Conservation (phyloP, 352 stramenopile genomes). For the Pythium grandisporangium region DNA sequence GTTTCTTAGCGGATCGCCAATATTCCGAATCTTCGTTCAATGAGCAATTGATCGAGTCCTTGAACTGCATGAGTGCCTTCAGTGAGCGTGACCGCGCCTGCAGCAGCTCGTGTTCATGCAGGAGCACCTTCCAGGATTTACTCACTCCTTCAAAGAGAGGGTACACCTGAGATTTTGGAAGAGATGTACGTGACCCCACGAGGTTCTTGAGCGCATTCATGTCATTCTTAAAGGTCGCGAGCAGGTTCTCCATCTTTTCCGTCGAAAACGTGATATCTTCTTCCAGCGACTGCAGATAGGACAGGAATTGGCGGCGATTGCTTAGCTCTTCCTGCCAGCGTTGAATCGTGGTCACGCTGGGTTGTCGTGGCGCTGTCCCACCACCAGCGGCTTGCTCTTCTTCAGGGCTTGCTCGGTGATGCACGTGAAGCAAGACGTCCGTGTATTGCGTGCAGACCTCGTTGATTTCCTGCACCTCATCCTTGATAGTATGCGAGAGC, state of each 20-base stretch:
- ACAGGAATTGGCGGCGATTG: constrained; percentile 89
- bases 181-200: constrained; percentile 76
- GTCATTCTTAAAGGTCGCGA: constrained; percentile 61
- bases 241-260: constrained; percentile 70
- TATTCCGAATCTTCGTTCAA: constrained; percentile 46
- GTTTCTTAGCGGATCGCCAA: constrained; percentile 36
- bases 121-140: constrained; percentile 75
- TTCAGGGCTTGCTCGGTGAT: constrained; percentile 38
- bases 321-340: constrained; percentile 89
- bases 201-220: constrained; percentile 65
- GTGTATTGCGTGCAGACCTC: constrained; percentile 77
- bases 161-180: constrained; percentile 93
- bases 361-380: too few relatives aligned
- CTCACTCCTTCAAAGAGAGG: constrained; percentile 89
- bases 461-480: constrained; percentile 54
- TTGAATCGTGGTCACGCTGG: constrained; percentile 25
- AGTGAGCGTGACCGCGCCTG: constrained; percentile 57
- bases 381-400: constrained; percentile 10
- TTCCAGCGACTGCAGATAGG: constrained; percentile 87
- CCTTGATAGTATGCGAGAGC: constrained; percentile 36
- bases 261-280: constrained; percentile 84
- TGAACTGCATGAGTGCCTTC: constrained; percentile 64
- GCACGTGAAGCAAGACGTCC: constrained; percentile 64
- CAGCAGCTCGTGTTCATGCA: constrained; percentile 61
- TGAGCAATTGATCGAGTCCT: constrained; percentile 57